phyloP scores from a whole-genome alignment of 345 rosid genomes.

The Angophora floribunda region DNA sequence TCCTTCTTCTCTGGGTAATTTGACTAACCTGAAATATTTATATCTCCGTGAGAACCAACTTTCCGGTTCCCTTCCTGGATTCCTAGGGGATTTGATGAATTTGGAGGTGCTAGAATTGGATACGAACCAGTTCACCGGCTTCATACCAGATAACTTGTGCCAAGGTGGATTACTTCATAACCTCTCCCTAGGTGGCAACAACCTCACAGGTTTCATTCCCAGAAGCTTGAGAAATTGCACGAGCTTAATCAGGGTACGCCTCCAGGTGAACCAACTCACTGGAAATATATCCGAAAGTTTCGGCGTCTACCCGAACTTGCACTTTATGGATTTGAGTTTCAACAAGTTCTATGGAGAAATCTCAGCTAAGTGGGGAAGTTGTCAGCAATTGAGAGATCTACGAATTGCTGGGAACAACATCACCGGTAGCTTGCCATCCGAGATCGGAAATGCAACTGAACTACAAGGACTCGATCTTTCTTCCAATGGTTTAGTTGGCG shows the following conservation, averaged over 20 bases:
- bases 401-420: slow-evolving; percentile 12
- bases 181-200: neutral
- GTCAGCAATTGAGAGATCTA: neutral
- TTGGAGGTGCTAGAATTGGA: neutral
- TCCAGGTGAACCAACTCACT: slow-evolving; percentile 7
- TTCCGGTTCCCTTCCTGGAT: slow-evolving; percentile 12
- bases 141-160: neutral
- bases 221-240: slow-evolving; percentile 21
- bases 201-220: slow-evolving; percentile 12
- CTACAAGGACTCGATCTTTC: slow-evolving; percentile 22
- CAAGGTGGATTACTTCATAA: neutral
- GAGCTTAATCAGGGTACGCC: slow-evolving; percentile 7
- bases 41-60: slow-evolving; percentile 18
- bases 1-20: slow-evolving; percentile 22
- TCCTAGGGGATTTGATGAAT: slow-evolving; percentile 2
- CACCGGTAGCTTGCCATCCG: slow-evolving; percentile 15
- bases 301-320: slow-evolving; percentile 8
- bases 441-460: slow-evolving; percentile 4
- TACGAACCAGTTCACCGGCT: neutral
- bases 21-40: slow-evolving; percentile 7
- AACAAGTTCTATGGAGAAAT: slow-evolving; percentile 19
- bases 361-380: slow-evolving; percentile 19
- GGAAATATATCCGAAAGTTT: slow-evolving; percentile 13
- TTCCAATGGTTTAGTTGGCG: slow-evolving; percentile 13
- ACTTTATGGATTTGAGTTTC: slow-evolving; percentile 14